Conservation (phyloP, 352 stramenopile species). For the Saprolegnia diclina region DNA sequence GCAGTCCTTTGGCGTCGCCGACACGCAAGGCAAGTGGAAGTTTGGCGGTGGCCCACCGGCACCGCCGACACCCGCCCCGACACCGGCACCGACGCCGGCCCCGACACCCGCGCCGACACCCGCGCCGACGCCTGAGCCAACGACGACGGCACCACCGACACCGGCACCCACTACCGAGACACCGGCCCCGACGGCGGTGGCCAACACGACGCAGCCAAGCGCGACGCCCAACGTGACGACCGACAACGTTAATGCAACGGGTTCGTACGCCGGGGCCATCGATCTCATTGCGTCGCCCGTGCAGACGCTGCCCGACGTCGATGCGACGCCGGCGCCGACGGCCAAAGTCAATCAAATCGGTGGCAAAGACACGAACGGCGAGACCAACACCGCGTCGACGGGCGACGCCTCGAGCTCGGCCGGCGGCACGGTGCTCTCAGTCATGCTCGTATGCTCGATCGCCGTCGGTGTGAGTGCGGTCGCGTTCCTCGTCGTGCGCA, state of each 20-base stretch:
- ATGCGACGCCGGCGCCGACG: not conserved
- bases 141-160: not conserved
- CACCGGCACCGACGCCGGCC: conserved; percentile 1
- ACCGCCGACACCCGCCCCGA: not conserved
- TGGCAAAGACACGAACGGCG: not conserved
- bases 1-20: conserved; percentile 46
- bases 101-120: conserved; percentile 7
- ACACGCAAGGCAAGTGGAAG: conserved; percentile 27
- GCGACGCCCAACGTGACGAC: not conserved
- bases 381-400: not conserved
- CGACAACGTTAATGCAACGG: not conserved
- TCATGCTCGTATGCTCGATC: conserved; percentile 4
- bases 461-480: conserved; percentile 16
- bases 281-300: not conserved
- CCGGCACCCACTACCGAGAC: conserved; percentile 5
- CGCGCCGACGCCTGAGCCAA: not conserved
- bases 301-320: conserved; percentile 1
- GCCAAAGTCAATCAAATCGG: not conserved
- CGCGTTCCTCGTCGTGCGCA: conserved; percentile 15
- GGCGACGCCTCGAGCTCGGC: not conserved
- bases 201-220: not conserved
- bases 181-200: not conserved
- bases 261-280: not conserved
- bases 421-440: conserved; percentile 1
- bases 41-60: not conserved